Percentiles rank a stretch among this genome's conserved stretches.
These are phyloP conservation scores for Hymenoscyphus scutula DNA, from an alignment of 2,329 filamentous ascomycete genomes.

Conservation along the genomic window DNA sequence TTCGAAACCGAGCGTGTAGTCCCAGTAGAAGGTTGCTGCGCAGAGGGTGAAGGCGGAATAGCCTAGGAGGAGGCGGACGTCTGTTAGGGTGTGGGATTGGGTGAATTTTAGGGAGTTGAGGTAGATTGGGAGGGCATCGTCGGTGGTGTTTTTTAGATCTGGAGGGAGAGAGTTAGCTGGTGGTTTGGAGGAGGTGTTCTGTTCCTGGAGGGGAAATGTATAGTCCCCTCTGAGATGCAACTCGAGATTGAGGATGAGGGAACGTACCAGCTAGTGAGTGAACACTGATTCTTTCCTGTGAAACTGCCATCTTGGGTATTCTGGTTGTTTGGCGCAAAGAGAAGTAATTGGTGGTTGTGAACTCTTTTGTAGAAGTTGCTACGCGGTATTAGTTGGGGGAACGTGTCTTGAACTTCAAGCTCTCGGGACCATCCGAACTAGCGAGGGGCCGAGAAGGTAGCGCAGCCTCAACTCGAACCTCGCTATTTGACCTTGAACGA, in stretches of 20 bases:
- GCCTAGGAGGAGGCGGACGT: constrained; percentile 79
- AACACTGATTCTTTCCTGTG: constrained; percentile 34
- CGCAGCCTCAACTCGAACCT: constrained; percentile 16
- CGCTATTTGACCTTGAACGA: constrained; percentile 5
- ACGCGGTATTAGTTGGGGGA: constrained; percentile 20
- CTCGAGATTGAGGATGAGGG: neutral
- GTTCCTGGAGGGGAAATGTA: neutral
- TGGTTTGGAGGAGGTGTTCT: neutral
- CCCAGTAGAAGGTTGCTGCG: constrained; percentile 81
- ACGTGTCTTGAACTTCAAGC: constrained; percentile 35
- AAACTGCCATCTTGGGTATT: constrained; percentile 30
- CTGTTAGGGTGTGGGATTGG: constrained; percentile 76
- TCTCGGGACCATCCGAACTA: constrained; percentile 31
- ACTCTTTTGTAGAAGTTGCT: constrained; percentile 8
- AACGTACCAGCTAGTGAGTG: constrained; percentile 34
- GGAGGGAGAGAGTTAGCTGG: constrained; percentile 8
- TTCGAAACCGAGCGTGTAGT: constrained; percentile 90
- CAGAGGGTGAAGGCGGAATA: constrained; percentile 79
- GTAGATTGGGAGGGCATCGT: constrained; percentile 93
- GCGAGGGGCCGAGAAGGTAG: constrained; percentile 15
- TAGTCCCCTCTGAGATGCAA: neutral
- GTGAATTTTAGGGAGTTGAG: constrained; percentile 82
- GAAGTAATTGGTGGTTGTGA: neutral
- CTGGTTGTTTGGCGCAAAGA: neutral
- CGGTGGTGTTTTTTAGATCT: constrained; percentile 96